A percentile compares a stretch with the other conserved stretches of the same genome.
phyloP scores from a whole-genome alignment of 2,329 filamentous ascomycete species.

The Beauveria brongniartii region DNA sequence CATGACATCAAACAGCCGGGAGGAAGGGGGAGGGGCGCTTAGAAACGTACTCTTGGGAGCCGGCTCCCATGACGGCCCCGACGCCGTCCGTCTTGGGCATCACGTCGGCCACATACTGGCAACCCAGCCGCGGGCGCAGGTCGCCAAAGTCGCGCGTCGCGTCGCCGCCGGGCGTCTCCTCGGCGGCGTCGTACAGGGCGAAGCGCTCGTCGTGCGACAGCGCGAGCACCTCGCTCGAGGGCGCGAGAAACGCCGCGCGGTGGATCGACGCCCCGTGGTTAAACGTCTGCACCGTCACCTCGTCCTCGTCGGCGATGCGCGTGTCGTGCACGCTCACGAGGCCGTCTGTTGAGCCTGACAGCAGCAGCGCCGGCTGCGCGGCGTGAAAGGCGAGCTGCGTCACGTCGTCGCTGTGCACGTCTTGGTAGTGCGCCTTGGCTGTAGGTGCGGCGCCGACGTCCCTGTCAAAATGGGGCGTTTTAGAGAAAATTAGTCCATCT shows the following conservation, averaged over 20 bases:
- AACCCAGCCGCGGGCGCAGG: conserved; percentile 54
- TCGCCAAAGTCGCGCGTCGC: conserved; percentile 58
- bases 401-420: conserved; percentile 61
- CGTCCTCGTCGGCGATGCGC: conserved; percentile 63
- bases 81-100: conserved; percentile 49
- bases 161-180: conserved; percentile 51
- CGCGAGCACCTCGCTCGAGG: conserved; percentile 55
- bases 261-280: conserved; percentile 71
- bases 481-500: neutral
- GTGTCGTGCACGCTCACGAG: conserved; percentile 72
- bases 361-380: conserved; percentile 48
- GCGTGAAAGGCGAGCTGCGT: conserved; percentile 55
- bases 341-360: conserved; percentile 74
- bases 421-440: conserved; percentile 47
- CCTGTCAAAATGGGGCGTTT: conserved; percentile 28
- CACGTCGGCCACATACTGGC: conserved; percentile 68
- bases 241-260: conserved; percentile 61
- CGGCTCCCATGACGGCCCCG: conserved; percentile 54
- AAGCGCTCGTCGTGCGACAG: conserved; percentile 73
- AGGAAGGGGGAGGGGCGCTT: no score
- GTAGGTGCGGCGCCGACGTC: conserved; percentile 44
- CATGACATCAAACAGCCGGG: conserved; percentile 9
- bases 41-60: conserved; percentile 56
- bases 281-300: conserved; percentile 68
- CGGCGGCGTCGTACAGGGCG: conserved; percentile 62